Percentiles rank a stretch among this genome's conserved stretches.
These are phyloP conservation scores for Arachis monticola DNA, from an alignment of 331 rosid genomes.

Conservation along the genomic window DNA sequence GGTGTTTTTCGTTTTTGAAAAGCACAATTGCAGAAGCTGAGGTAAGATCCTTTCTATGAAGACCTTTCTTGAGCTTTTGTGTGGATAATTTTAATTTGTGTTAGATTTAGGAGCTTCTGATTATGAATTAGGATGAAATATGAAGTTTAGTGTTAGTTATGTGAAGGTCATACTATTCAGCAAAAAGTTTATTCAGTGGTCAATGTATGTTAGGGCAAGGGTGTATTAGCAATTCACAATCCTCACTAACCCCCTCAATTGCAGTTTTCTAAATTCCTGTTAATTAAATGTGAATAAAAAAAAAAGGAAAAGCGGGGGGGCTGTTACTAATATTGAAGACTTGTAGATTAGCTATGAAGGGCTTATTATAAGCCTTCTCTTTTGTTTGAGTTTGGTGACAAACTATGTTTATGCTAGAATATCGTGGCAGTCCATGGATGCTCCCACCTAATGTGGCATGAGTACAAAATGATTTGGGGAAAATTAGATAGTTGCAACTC, in stretches of 20 bases:
- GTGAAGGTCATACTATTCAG: not conserved
- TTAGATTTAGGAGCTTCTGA: not conserved
- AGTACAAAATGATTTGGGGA: not conserved
- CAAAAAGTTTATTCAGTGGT: not conserved
- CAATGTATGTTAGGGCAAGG: not conserved
- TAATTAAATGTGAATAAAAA: not conserved
- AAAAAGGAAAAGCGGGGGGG: not conserved
- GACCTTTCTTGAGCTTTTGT: not conserved
- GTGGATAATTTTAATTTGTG: not conserved
- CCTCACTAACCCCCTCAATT: not conserved
- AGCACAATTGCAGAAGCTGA: not conserved
- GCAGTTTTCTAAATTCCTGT: slow-evolving; percentile 12
- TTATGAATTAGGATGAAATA: not conserved
- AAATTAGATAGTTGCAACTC: not conserved
- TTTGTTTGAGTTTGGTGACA: no score
- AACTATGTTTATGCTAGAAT: no score
- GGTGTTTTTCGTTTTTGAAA: not conserved
- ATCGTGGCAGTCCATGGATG: no score
- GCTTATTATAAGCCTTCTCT: no score
- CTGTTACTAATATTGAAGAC: no score
- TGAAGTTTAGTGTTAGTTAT: slow-evolving; percentile 6
- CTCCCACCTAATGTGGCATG: not conserved
- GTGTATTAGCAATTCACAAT: slow-evolving; percentile 6
- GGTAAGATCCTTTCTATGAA: not conserved
- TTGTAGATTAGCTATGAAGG: no score